phyloP scores from a whole-genome alignment of 768 basidiomycete species.

The Clavaria fumosa region DNA sequence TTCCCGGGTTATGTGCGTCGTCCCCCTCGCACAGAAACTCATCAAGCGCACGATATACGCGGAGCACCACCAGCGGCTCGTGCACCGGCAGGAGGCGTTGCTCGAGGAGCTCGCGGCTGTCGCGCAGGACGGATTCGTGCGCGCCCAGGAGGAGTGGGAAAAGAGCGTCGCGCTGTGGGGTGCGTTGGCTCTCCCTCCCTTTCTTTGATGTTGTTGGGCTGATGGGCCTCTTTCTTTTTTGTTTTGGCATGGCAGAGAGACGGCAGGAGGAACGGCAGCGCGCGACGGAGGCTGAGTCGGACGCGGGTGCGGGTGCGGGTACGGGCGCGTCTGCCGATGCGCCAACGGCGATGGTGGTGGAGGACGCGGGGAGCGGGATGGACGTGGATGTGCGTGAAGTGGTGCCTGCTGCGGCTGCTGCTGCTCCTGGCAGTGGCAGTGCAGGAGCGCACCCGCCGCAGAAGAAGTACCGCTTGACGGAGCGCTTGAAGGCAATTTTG shows the following conservation, averaged over 20 bases:
- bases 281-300: conserved; percentile 22
- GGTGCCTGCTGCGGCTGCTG: no score
- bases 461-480: conserved; percentile 68
- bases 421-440: no score
- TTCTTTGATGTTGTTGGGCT: background rate
- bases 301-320: conserved; percentile 13
- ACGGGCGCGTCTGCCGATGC: conserved; percentile 30
- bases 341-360: conserved; percentile 22
- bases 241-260: conserved; percentile 21
- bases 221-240: conserved; percentile 2
- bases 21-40: conserved; percentile 49
- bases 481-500: conserved; percentile 61
- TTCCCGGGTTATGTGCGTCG: background rate
- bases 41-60: conserved; percentile 79
- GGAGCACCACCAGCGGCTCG: conserved; percentile 53
- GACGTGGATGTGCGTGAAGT: conserved; percentile 11
- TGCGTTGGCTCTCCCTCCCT: conserved; percentile 17
- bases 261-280: conserved; percentile 39
- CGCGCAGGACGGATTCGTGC: conserved; percentile 49
- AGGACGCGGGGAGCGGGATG: conserved; percentile 12
- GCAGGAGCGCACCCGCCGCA: conserved; percentile 47
- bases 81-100: conserved; percentile 51
- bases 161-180: conserved; percentile 55
- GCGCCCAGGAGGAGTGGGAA: conserved; percentile 68
- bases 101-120: conserved; percentile 45